Conservation (phyloP, 371 early-diverging fungal species). For the Fennellomyces sp. region DNA sequence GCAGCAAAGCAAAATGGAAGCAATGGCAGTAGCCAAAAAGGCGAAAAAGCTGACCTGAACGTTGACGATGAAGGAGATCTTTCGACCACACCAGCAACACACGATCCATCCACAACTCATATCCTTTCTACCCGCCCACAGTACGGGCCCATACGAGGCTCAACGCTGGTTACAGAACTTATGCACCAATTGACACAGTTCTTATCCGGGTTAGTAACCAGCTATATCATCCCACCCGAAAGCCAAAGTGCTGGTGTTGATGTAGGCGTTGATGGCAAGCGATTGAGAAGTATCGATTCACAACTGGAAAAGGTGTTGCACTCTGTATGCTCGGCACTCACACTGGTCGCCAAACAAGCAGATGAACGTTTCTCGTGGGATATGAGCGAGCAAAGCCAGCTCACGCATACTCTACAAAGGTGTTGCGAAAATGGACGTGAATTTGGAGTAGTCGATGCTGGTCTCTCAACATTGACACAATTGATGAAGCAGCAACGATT, state of each 20-base stretch:
- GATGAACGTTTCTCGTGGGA: constrained; percentile 25
- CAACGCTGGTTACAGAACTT: constrained; percentile 34
- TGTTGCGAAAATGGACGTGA: constrained; percentile 51
- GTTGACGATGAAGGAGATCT: constrained; percentile 46
- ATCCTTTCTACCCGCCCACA: constrained; percentile 24
- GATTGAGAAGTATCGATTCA: constrained; percentile 32
- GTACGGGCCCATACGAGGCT: constrained; percentile 40
- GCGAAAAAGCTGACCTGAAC: not conserved
- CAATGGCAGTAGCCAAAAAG: not conserved
- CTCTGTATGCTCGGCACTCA: constrained; percentile 27
- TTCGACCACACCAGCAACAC: constrained; percentile 15
- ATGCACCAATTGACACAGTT: constrained; percentile 28
- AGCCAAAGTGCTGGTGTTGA: constrained; percentile 30
- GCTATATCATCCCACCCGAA: constrained; percentile 32
- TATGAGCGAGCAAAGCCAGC: constrained; percentile 1
- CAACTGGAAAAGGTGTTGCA: constrained; percentile 37
- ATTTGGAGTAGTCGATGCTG: constrained; percentile 53
- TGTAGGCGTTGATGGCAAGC: constrained; percentile 44
- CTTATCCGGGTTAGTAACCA: constrained; percentile 30
- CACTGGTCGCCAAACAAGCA: constrained; percentile 18
- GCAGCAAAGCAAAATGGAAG: constrained; percentile 3
- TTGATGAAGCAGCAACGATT: constrained; percentile 28
- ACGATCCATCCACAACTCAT: constrained; percentile 8
- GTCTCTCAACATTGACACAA: constrained; percentile 38
- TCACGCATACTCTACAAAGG: constrained; percentile 41